Conservation (phyloP, 2,329 filamentous ascomycete species). For the Capronia epimyces region DNA sequence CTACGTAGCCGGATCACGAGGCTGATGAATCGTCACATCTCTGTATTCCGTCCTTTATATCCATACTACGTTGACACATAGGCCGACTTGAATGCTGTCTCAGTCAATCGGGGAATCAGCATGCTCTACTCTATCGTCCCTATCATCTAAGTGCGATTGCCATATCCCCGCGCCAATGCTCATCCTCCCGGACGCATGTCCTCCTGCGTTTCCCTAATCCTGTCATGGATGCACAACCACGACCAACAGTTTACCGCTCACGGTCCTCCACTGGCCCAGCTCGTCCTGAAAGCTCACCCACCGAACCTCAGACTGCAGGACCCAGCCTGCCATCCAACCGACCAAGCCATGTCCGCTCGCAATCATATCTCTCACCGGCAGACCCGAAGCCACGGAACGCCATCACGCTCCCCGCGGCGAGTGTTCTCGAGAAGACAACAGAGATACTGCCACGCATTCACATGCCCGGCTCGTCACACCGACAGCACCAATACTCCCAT, state of each 20-base stretch:
- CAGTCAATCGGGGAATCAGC: too few species aligned
- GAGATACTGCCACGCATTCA: conserved; percentile 18
- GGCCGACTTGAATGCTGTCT: too few species aligned
- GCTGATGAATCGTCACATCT: too few species aligned
- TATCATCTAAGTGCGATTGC: neutral
- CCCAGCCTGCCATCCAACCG: conserved; percentile 2
- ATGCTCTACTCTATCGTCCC: too few species aligned
- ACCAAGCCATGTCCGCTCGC: conserved; percentile 14
- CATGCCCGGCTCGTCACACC: conserved; percentile 18
- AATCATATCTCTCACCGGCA: conserved; percentile 15
- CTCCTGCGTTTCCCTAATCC: neutral
- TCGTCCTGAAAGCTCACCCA: neutral
- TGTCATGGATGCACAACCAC: neutral
- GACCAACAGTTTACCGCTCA: conserved; percentile 11
- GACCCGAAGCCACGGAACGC: conserved; percentile 15
- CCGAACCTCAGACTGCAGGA: conserved; percentile 1
- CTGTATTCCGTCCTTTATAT: too few species aligned
- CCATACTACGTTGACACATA: too few species aligned
- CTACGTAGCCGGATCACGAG: neutral
- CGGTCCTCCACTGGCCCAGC: conserved; percentile 13
- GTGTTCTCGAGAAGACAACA: conserved; percentile 17
- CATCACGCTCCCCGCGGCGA: conserved; percentile 5
- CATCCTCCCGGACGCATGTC: neutral
- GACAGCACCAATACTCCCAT: conserved; percentile 10
- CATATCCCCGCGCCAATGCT: too few species aligned